Conservation (phyloP, 2,329 filamentous ascomycete genomes). For the Orbilia javanica region DNA sequence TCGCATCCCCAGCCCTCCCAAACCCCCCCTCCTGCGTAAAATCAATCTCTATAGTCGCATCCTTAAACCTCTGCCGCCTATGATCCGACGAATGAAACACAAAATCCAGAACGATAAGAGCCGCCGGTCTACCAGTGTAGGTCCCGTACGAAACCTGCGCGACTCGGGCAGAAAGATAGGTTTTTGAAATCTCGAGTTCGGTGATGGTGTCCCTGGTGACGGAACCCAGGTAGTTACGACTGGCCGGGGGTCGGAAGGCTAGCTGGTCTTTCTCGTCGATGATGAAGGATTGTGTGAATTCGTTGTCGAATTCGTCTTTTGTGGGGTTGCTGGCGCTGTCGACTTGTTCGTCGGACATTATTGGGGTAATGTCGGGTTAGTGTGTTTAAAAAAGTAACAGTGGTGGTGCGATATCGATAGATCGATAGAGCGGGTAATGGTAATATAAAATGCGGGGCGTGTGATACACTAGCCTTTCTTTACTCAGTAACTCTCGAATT, state of each 20-base stretch:
- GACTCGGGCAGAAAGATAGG: slow-evolving; percentile 46
- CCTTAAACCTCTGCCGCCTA: slow-evolving; percentile 44
- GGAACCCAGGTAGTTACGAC: slow-evolving; percentile 3
- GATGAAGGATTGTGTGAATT: slow-evolving; percentile 33
- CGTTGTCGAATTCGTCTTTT: slow-evolving; percentile 40
- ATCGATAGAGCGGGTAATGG: too few relatives aligned
- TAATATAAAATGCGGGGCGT: background rate
- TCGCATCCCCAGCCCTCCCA: background rate
- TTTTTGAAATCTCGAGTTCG: slow-evolving; percentile 49
- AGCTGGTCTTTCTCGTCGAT: slow-evolving; percentile 34
- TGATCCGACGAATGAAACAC: slow-evolving; percentile 46
- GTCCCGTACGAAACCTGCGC: slow-evolving; percentile 41
- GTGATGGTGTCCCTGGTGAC: slow-evolving; percentile 41
- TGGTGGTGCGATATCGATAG: too few relatives aligned
- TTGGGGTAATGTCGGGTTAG: background rate
- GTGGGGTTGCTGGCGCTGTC: background rate
- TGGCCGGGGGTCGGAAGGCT: slow-evolving; percentile 3
- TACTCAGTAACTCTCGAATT: too few relatives aligned
- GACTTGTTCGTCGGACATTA: background rate
- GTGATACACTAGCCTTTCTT: background rate
- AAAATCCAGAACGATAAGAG: slow-evolving; percentile 41
- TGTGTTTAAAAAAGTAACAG: background rate
- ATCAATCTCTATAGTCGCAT: slow-evolving; percentile 52
- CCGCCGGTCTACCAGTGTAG: slow-evolving; percentile 17
- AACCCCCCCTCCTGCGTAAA: slow-evolving; percentile 29